Evolutionary conservation across 2,329 filamentous ascomycete genomes (phyloP).

Genomic region (Byssochlamys sp.): DNA sequence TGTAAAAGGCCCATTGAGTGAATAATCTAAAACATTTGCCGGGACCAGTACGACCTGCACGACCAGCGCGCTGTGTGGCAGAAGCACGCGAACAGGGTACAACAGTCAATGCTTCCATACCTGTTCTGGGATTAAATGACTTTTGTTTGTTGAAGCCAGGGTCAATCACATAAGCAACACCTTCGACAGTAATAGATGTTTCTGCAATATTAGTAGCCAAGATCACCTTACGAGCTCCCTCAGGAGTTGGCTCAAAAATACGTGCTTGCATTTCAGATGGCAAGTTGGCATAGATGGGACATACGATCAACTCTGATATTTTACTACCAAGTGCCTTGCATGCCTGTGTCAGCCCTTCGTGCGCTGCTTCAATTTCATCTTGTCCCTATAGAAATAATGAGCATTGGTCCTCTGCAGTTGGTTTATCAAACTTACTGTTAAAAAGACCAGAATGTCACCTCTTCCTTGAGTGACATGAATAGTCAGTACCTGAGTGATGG

Average conservation of each 20-base stretch:
- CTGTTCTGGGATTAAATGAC: constrained; percentile 78
- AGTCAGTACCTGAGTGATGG: constrained; percentile 87
- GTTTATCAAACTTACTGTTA: no score
- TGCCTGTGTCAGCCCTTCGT: constrained; percentile 77
- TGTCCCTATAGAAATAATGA: no score
- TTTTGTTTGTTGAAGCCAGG: constrained; percentile 93
- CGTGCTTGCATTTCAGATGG: constrained; percentile 82
- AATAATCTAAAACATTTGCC: constrained; percentile 91
- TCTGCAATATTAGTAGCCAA: constrained; percentile 95
- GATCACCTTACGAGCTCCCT: constrained; percentile 77
- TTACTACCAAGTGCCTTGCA: constrained; percentile 75
- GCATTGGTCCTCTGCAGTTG: no score
- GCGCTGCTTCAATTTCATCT: constrained; percentile 86
- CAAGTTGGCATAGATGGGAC: constrained; percentile 87
- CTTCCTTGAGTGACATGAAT: constrained; percentile 78
- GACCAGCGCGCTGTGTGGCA: constrained; percentile 83
- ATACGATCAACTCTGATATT: constrained; percentile 77
- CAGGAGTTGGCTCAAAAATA: constrained; percentile 88
- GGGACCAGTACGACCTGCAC: constrained; percentile 81
- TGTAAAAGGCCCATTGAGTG: constrained; percentile 87
- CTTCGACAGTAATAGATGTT: constrained; percentile 88
- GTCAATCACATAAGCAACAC: constrained; percentile 95
- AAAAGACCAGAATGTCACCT: constrained; percentile 86
- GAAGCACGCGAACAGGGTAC: constrained; percentile 85
- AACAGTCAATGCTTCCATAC: constrained; percentile 84